Evolutionary conservation across 202 grass and related monocot species (phyloP), one percentile per base, ranked within the genome.

Genomic region (Zoysia matrella): DNA sequence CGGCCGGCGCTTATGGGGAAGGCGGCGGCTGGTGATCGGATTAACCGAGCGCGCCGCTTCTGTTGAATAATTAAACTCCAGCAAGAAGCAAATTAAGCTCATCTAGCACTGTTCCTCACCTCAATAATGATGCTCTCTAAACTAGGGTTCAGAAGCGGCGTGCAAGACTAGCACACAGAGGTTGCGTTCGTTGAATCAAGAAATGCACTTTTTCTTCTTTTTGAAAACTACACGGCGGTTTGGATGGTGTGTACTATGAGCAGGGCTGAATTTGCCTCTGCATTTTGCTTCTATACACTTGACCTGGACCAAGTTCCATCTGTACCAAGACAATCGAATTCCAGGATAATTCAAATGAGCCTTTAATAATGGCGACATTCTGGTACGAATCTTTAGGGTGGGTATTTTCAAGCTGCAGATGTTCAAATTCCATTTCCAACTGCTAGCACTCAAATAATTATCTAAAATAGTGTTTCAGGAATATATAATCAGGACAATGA

Each of bases 141-240:
- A 11, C 30, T 63, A 36, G 60, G 30, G 22, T 39, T 63, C 4
- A 63, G 74, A 78, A 53, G 49, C 62, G 62, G 49, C 62, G 62
- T 79, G 62, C 49, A 13, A 10, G 15, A 4, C 42, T 30, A 46
- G 40, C 15, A 12, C 12, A 6, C 54, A 57, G 44, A 16, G 58
- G 11, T 9, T 16, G 75, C 47, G 60, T 77, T 77, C 47, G 60
- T 77, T 77, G 74, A 64, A 77, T 64, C 8, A 7, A n/a, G 2
- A 40, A 12, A 76, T 48, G 56, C 16, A 39, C 45, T 10, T 53
- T 40, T 61, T 36, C 30, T 36, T 9, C 60, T 2, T 3, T 16
- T 2, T 52, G 74, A 65, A 52, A 66, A 52, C 36, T 52, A 52
- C 75, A 52, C 30, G 1, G 30, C 30, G 30, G 30, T 36, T 36